Conservation (phyloP, 805 yeast species). For the Ogataea neopini region DNA sequence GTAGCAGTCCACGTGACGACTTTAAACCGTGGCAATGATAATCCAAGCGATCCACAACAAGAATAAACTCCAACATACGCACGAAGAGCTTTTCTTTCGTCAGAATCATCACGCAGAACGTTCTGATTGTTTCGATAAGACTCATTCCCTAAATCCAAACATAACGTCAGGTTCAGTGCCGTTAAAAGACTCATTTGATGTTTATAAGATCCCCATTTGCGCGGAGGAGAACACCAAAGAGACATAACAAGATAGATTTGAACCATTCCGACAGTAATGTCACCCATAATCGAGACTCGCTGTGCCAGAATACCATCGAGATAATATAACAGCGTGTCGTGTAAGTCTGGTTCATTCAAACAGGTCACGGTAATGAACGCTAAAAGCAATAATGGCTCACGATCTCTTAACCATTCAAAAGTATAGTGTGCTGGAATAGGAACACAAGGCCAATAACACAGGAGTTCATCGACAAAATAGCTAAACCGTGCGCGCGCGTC, state of each 20-base stretch:
- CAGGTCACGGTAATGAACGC: slow-evolving; percentile 49
- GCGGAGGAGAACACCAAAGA: slow-evolving; percentile 55
- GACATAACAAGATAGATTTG: slow-evolving; percentile 47
- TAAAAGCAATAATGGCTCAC: slow-evolving; percentile 45
- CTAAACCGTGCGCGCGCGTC: slow-evolving; percentile 39
- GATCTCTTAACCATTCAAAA: slow-evolving; percentile 42
- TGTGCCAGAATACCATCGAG: slow-evolving; percentile 47
- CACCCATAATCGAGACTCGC: slow-evolving; percentile 45
- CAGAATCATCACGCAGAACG: slow-evolving; percentile 31
- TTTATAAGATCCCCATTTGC: slow-evolving; percentile 51
- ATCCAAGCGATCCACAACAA: slow-evolving; percentile 51
- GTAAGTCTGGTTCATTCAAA: slow-evolving; percentile 45
- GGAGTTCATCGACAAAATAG: slow-evolving; percentile 40
- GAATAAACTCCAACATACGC: slow-evolving; percentile 49
- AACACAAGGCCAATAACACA: slow-evolving; percentile 50
- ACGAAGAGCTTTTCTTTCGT: slow-evolving; percentile 41
- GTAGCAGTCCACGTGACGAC: slow-evolving; percentile 49
- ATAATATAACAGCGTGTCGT: slow-evolving; percentile 44
- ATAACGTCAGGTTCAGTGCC: slow-evolving; percentile 46
- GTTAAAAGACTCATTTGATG: slow-evolving; percentile 51
- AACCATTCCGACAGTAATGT: slow-evolving; percentile 43
- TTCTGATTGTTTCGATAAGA: slow-evolving; percentile 28
- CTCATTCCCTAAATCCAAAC: slow-evolving; percentile 49
- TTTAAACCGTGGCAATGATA: slow-evolving; percentile 52
- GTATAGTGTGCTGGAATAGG: slow-evolving; percentile 40